Evolutionary conservation across 352 stramenopile genomes (phyloP), one percentile per base, ranked within the genome.

Genomic region (Globisporangium recalcitrans): DNA sequence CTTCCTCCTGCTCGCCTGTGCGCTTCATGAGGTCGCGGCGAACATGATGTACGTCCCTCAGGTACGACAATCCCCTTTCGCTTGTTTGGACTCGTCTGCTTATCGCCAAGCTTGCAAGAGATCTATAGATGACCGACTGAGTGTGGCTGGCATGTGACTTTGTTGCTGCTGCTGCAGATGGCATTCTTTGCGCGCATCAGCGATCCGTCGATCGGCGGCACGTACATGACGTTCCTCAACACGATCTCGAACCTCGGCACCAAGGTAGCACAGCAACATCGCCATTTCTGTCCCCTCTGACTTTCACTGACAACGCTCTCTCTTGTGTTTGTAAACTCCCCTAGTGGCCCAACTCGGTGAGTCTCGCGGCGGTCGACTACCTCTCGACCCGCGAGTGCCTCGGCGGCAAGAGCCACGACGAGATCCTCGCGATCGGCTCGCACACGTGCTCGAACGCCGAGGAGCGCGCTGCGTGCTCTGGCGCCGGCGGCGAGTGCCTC

Each of bases 221-320:
- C 91, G 21, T 99, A 99, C 84, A 99, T 99, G 97, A 99, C 97
- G 32, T 93, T 99, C 56, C 84, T 99, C 48, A 99, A 99, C 72
- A 99, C 97, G 5, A 89, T 99, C 66, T 93, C 94, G 46, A 99
- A 99, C 76, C 69, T 99, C 16, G 97, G 97, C 47, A 93, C 86
- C 57, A 99, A 98, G 63, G 78, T 87, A 73, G 44, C 3, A 0
- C 6, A 24, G 1, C 7, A 11, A 31, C 22, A 16, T 46, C 34
- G 7, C 26, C 10, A 4, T 13, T 10, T 13, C 19, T 32, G 21
- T 42, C 7, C 19, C 4, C 7, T 42, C 27, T 34, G 14, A 31
- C 36, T 5, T 21, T 55, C 27, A 26, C 13, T 52, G 29, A 46
- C 16, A 46, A 22, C 22, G 16, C 22, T 8, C 7, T 46, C 9